A percentile compares a stretch with the other conserved stretches of the same genome.
Evolutionary conservation across 345 rosid genomes (phyloP).

Genomic region (Sisymbrium altissimum): DNA sequence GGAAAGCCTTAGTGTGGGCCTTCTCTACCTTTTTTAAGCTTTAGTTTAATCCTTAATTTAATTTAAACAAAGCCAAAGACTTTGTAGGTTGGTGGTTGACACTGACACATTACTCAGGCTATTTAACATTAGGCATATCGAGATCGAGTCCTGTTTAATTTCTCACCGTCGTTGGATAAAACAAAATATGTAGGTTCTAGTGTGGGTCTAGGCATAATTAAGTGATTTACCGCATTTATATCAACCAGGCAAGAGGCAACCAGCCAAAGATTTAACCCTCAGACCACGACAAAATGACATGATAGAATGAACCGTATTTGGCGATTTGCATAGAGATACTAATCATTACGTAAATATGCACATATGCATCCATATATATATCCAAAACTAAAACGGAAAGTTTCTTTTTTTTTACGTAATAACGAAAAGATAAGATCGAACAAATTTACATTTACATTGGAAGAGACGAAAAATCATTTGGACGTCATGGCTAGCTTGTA

Average conservation of each 20-base stretch:
- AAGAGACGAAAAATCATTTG: not conserved
- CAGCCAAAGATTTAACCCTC: not conserved
- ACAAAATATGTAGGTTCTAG: not conserved
- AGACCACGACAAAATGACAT: not conserved
- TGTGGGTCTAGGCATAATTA: not conserved
- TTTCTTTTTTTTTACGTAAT: not conserved
- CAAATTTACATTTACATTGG: not conserved
- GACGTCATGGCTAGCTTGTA: conserved; percentile 19
- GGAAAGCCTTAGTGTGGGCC: not conserved
- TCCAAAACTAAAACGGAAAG: conserved; percentile 1
- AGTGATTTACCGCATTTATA: not conserved
- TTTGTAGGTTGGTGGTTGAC: conserved; percentile 19
- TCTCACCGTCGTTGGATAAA: not conserved
- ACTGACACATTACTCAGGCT: conserved; percentile 16
- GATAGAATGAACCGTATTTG: not conserved
- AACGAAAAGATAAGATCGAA: conserved; percentile 3
- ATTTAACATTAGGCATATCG: not conserved
- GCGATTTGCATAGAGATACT: not conserved
- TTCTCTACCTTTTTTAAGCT: not conserved
- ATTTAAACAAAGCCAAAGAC: conserved; percentile 2
- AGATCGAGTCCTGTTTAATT: not conserved
- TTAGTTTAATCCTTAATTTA: not conserved
- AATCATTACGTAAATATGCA: not conserved
- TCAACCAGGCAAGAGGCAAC: no score
- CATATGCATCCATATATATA: not conserved